phyloP scores from a whole-genome alignment of 176 grass and related monocot genomes.

The Bonia amplexicaulis region DNA sequence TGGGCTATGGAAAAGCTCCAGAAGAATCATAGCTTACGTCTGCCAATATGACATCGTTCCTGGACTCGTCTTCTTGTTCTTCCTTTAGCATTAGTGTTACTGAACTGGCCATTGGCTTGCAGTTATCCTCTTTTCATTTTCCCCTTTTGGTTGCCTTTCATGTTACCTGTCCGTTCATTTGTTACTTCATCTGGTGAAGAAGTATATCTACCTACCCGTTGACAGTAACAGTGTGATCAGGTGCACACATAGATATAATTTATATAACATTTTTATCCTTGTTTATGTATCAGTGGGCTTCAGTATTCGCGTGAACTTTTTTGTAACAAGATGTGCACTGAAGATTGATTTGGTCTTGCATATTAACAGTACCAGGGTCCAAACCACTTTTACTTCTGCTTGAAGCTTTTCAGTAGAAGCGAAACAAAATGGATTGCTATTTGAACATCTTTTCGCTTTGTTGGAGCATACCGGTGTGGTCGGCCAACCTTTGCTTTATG shows the following conservation, averaged over 20 bases:
- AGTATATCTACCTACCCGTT: slow-evolving; percentile 18
- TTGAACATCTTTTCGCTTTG: neutral
- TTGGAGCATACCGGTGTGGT: neutral
- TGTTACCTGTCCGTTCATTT: slow-evolving; percentile 17
- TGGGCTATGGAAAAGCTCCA: slow-evolving; percentile 57
- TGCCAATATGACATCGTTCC: slow-evolving; percentile 20
- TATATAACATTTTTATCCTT: neutral
- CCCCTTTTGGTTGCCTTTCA: neutral
- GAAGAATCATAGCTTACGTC: slow-evolving; percentile 27
- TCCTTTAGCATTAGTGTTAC: slow-evolving; percentile 12
- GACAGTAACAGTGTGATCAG: slow-evolving; percentile 1
- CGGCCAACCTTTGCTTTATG: neutral
- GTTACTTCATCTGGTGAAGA: neutral
- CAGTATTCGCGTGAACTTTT: neutral
- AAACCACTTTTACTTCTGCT: no score
- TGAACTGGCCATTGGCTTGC: slow-evolving; percentile 16
- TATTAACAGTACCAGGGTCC: neutral
- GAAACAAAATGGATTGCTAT: neutral
- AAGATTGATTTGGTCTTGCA: neutral
- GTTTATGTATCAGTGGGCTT: neutral
- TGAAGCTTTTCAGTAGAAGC: neutral
- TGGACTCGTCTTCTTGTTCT: neutral
- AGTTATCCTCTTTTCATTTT: neutral
- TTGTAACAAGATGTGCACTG: neutral
- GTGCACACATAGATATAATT: neutral